A percentile compares a stretch with the other conserved stretches of the same genome.
phyloP scores from a whole-genome alignment of 768 basidiomycete genomes.

The Pleurotus djamor region DNA sequence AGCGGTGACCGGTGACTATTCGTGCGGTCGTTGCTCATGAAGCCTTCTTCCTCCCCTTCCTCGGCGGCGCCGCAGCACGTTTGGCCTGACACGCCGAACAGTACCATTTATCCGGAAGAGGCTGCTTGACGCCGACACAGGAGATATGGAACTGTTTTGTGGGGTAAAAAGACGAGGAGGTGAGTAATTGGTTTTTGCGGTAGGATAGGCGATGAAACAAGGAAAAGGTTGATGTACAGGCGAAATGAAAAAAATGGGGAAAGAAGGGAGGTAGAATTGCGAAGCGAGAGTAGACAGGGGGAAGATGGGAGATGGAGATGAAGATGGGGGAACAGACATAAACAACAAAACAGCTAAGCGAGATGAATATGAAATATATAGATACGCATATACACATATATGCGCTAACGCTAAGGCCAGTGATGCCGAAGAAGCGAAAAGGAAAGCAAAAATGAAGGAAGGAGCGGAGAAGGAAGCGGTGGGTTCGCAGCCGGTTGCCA shows the following conservation, averaged over 20 bases:
- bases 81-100: conserved; percentile 50
- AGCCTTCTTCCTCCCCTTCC: conserved; percentile 40
- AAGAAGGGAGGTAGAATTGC: neutral
- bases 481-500: too few relatives aligned
- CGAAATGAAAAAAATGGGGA: neutral
- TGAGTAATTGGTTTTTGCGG: too few relatives aligned
- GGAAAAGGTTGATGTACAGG: too few relatives aligned
- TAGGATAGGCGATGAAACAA: too few relatives aligned
- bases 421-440: too few relatives aligned
- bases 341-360: neutral
- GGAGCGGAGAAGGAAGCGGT: too few relatives aligned
- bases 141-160: conserved; percentile 52
- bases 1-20: too few relatives aligned
- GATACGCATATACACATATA: too few relatives aligned
- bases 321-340: neutral
- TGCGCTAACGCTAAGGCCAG: too few relatives aligned
- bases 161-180: too few relatives aligned
- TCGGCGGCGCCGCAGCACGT: conserved; percentile 20
- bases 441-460: too few relatives aligned
- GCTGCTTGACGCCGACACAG: conserved; percentile 52
- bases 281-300: neutral
- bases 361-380: neutral
- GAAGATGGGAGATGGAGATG: neutral
- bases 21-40: neutral
- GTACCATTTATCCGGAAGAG: conserved; percentile 52